phyloP scores from a whole-genome alignment of 441 rosid genomes.

The Euphorbia schlechtendalii region DNA sequence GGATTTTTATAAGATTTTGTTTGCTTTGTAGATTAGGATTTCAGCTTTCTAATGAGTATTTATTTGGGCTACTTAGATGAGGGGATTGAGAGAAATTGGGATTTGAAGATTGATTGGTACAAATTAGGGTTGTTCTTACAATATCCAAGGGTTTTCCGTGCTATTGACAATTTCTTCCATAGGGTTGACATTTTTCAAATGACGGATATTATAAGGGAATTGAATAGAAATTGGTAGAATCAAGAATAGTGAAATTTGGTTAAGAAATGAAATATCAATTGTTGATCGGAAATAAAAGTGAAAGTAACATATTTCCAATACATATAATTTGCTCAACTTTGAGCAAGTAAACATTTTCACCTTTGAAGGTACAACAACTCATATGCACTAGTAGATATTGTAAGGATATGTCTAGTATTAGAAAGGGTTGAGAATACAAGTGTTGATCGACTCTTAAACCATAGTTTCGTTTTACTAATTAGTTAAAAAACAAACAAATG shows the following conservation, averaged over 20 bases:
- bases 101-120: constrained; percentile 41
- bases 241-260: constrained; percentile 29
- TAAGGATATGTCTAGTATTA: too few species aligned
- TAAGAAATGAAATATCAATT: constrained; percentile 18
- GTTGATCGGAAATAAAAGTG: not conserved
- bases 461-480: too few species aligned
- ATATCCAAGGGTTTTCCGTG: not conserved
- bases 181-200: constrained; percentile 8
- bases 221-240: constrained; percentile 18
- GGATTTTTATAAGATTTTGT: constrained; percentile 26
- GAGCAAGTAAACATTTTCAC: too few species aligned
- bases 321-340: too few species aligned
- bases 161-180: constrained; percentile 18
- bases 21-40: constrained; percentile 22
- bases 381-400: too few species aligned
- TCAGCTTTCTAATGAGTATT: constrained; percentile 43
- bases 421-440: too few species aligned
- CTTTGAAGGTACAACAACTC: too few species aligned
- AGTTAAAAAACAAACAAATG: too few species aligned
- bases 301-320: constrained; percentile 34
- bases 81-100: constrained; percentile 17
- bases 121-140: constrained; percentile 20
- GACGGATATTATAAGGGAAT: constrained; percentile 12
- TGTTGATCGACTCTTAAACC: too few species aligned
- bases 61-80: not conserved